Base-by-base conservation (phyloP, 768 basidiomycete genomes). In the Trametes sanguinea region DNA sequence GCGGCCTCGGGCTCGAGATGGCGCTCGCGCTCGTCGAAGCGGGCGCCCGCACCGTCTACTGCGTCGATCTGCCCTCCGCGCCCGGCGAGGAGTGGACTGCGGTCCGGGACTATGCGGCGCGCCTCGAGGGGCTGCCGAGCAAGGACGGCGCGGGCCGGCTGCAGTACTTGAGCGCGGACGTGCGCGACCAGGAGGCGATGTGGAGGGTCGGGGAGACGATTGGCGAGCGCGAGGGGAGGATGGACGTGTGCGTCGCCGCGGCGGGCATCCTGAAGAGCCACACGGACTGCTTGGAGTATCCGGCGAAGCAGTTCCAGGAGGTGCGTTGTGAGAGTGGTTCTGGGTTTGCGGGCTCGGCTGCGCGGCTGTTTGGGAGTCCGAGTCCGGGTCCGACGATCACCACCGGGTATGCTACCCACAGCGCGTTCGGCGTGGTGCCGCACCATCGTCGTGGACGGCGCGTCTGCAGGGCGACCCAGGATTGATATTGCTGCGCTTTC, bases 1-100 rank as follows among this genome's bases (percentile, higher is more conserved):
- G 77, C 43, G 79, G 91, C 0, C 81, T 93, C 14, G 92, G 92
- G 2, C 83, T 94, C n/a, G 92, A 94, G 76, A 88, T 89, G 86
- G 89, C 89, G 39, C 75, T 92, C 56, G 84, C 86, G 4, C 75
- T 92, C 44, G 82, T 82, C 45, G 91, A 92, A 75, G 86, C 84
- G 13, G 90, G 90, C 37, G 88, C 87, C 6, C 66, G 71, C 45
- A 85, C 79, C 0, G 79, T 90, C 16, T 90, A 90, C 72, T 89
- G 87, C 69, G 74, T 89, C 11, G 89, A 90, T 71, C 76, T 90
- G 9, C 82, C 87, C 1, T 62, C 69, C 42, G 71, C 72, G 40
- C 84, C 89, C 0, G 84, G 83, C 1, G 79, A 78, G 0, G 87
- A 87, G 67, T 90, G 85, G 80, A 63, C 69, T 45, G 77, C 77